Base-by-base conservation (phyloP, 768 basidiomycete genomes). In the Tephrocybe sp. region DNA sequence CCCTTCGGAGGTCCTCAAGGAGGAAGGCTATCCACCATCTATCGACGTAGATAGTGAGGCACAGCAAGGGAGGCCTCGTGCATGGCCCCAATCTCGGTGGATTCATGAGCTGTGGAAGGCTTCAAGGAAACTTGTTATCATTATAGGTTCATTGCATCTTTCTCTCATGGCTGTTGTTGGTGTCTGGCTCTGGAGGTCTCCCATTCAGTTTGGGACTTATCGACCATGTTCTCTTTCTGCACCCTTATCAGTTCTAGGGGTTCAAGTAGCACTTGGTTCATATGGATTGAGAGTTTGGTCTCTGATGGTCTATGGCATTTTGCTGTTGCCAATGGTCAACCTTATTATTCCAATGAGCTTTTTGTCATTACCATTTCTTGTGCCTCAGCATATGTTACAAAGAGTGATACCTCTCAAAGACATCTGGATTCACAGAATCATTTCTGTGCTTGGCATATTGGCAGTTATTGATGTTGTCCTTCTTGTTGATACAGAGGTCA, bases 111-210 rank as follows among this genome's bases (percentile, higher is more conserved):
- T 19, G 12, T 8, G 35, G 10, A 36, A 38, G 36, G 17, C 4
- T 8, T 5, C 30, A 8, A 5, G 10, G 3, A 19, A 47, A 8
- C 8, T 39, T 41, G 48, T 42, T 0, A 41, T 49, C 19, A 42
- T 41, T 7, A 41, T 42, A 22, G 48, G 48, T 4, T 40, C 48
- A 33, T 11, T 39, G 1, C 48, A 49, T 41, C 12, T 49, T 5
- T 40, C 40, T 8, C 39, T 49, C n/a, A 49, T 49, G 48, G 48
- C 48, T 40, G 33, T 32, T 6, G 22, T 49, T 33, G 48, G 48
- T 12, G 23, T 49, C 10, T 49, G 48, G 48, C 19, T 49, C n/a
- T 49, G 48, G 48, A 49, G 48, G 10, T 9, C 33, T 22, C 48
- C 48, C 30, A 14, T 32, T 13, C 16, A 14, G 22, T 49, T 49